These are phyloP conservation scores for Tieghemiomyces parasiticus DNA, from an alignment of 192 early-diverging fungal species.

Conservation along the genomic window DNA sequence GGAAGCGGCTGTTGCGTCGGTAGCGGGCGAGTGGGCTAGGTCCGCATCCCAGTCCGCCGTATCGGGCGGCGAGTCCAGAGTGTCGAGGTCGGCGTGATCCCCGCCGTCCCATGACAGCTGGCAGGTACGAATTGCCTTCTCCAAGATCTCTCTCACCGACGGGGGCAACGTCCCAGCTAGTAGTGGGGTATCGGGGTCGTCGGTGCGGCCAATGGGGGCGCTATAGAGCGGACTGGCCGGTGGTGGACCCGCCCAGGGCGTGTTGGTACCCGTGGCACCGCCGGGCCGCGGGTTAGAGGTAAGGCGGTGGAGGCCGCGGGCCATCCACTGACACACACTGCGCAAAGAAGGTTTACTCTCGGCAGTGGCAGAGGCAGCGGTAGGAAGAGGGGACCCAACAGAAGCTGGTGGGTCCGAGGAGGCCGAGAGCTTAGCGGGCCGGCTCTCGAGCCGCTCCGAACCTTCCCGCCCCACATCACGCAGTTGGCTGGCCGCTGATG, in stretches of 20 bases:
- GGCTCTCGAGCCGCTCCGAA: not conserved
- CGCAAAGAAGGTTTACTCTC: not conserved
- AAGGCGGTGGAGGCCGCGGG: not conserved
- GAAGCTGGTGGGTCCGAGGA: too few species aligned
- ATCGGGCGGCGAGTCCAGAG: too few species aligned
- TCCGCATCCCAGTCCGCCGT: too few species aligned
- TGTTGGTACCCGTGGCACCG: not conserved
- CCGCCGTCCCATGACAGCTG: too few species aligned
- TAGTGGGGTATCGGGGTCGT: not conserved
- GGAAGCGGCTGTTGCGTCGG: too few species aligned
- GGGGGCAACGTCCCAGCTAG: conserved; percentile 12
- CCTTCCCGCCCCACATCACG: not conserved
- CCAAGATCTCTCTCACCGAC: not conserved
- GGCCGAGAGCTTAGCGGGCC: not conserved
- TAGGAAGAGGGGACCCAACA: too few species aligned
- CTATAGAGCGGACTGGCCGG: not conserved
- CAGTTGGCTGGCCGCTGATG: not conserved
- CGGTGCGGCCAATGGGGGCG: not conserved
- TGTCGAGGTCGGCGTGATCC: too few species aligned
- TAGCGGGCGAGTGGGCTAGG: too few species aligned
- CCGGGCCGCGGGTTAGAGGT: not conserved
- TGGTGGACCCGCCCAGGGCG: too few species aligned
- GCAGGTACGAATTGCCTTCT: not conserved
- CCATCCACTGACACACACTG: not conserved
- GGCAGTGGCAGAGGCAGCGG: not conserved